A percentile compares a stretch with the other conserved stretches of the same genome.
Conservation (phyloP, 2,329 filamentous ascomycete species). For the Penicillium polonicum region DNA sequence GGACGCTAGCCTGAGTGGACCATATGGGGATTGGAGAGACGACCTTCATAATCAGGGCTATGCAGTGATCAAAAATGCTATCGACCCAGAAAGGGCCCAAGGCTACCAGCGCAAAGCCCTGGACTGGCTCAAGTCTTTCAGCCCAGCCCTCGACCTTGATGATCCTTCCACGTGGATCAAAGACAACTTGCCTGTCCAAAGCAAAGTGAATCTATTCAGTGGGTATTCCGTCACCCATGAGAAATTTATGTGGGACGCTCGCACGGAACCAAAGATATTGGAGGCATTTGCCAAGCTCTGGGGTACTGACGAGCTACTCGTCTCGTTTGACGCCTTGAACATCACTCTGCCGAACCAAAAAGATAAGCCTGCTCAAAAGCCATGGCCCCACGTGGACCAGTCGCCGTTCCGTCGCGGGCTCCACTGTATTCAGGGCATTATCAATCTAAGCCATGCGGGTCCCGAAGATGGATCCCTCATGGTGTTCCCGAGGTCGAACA, state of each 20-base stretch:
- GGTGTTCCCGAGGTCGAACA: constrained; percentile 22
- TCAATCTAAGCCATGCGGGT: constrained; percentile 22
- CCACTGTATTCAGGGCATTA: constrained; percentile 29
- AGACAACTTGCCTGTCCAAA: constrained; percentile 17
- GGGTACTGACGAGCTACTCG: constrained; percentile 22
- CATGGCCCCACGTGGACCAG: constrained; percentile 36
- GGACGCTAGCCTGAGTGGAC: neutral
- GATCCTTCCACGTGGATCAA: constrained; percentile 20
- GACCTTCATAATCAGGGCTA: constrained; percentile 18
- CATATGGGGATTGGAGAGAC: constrained; percentile 21
- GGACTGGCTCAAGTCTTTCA: constrained; percentile 21
- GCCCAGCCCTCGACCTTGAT: constrained; percentile 11
- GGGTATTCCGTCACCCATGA: constrained; percentile 21
- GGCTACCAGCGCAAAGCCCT: constrained; percentile 21
- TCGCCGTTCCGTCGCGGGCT: constrained; percentile 27
- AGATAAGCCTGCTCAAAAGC: constrained; percentile 5
- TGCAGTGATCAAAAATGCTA: constrained; percentile 19
- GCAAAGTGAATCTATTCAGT: constrained; percentile 18
- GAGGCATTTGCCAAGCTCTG: constrained; percentile 22
- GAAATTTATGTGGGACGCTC: constrained; percentile 25
- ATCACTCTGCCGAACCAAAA: constrained; percentile 18
- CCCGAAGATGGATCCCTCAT: constrained; percentile 23
- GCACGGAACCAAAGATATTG: constrained; percentile 19
- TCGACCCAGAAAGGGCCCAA: constrained; percentile 16
- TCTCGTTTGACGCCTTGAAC: constrained; percentile 24